Conservation (phyloP, 176 grass and related monocot species). For the Carex pumila region DNA sequence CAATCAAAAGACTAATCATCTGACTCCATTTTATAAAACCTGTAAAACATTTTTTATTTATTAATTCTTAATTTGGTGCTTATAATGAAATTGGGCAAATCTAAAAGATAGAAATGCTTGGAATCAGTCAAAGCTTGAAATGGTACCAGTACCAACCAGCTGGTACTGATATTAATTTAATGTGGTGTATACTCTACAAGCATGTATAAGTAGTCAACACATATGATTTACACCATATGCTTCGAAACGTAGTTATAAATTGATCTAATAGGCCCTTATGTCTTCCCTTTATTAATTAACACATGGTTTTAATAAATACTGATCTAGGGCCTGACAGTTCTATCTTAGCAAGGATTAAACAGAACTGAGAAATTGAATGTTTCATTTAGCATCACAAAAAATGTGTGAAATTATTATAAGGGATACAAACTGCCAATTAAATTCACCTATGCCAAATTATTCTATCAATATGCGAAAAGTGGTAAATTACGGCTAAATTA, state of each 20-base stretch:
- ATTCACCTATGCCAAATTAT: background rate
- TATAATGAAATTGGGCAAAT: no score
- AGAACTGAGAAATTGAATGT: background rate
- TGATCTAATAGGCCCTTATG: background rate
- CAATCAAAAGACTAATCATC: background rate
- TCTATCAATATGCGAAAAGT: background rate
- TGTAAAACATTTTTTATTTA: background rate
- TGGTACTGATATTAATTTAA: background rate
- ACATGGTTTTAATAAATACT: background rate
- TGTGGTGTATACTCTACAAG: background rate
- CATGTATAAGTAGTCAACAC: background rate
- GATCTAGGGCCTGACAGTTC: background rate
- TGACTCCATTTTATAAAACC: background rate
- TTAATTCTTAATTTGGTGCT: background rate
- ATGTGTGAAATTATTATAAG: background rate
- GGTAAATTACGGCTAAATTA: background rate
- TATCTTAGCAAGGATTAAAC: background rate
- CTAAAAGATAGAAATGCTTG: background rate
- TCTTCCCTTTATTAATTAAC: background rate
- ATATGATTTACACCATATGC: background rate
- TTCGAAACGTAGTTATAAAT: background rate
- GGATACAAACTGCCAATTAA: background rate
- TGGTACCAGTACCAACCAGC: background rate
- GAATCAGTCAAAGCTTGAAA: background rate
- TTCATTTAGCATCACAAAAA: background rate